These are phyloP conservation scores for Penicillium olsonii DNA, from an alignment of 2,329 filamentous ascomycete genomes.

Conservation along the genomic window DNA sequence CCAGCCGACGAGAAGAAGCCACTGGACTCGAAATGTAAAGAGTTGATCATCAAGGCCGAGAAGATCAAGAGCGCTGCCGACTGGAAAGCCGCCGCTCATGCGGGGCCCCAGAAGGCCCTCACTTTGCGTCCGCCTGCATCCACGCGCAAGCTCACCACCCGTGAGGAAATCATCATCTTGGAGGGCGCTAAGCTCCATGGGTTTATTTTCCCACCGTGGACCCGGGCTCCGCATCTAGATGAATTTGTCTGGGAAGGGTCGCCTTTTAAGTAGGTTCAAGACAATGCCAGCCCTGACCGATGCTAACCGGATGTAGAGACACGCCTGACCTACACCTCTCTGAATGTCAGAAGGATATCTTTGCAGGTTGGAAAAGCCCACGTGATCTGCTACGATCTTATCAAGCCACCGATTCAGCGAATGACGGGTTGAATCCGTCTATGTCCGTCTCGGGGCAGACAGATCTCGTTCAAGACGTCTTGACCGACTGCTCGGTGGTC, in stretches of 20 bases:
- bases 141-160: constrained; percentile 63
- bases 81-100: constrained; percentile 30
- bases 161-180: constrained; percentile 74
- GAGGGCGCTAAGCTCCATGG: constrained; percentile 80
- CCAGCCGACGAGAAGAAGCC: constrained; percentile 63
- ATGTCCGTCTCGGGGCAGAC: constrained; percentile 63
- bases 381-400: constrained; percentile 60
- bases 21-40: constrained; percentile 68
- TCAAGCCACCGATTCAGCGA: constrained; percentile 28
- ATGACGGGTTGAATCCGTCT: constrained; percentile 39
- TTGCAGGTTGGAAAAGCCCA: constrained; percentile 81
- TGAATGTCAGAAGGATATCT: constrained; percentile 69
- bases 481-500: constrained; percentile 95
- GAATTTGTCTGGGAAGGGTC: constrained; percentile 62
- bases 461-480: constrained; percentile 92
- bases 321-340: constrained; percentile 71
- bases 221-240: constrained; percentile 57
- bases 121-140: constrained; percentile 53
- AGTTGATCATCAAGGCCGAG: constrained; percentile 72
- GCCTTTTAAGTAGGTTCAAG: constrained; percentile 62
- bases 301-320: constrained; percentile 58
- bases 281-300: constrained; percentile 14
- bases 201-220: constrained; percentile 83
- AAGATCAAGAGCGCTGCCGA: constrained; percentile 62
- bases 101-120: constrained; percentile 24